Conservation (phyloP, 106 monocot species). For the Cymbidium sinense region DNA sequence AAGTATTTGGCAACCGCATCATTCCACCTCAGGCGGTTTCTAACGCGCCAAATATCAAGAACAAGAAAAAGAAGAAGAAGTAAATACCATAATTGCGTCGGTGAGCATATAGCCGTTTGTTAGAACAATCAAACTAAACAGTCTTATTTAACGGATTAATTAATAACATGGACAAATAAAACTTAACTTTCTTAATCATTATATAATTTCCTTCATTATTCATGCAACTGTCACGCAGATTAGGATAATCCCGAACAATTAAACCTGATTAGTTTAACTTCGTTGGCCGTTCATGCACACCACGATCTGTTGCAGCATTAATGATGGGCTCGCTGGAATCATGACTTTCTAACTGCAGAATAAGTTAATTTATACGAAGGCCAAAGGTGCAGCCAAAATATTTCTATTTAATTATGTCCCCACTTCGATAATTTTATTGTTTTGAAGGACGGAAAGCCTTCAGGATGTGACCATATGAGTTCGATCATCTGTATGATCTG, state of each 20-base stretch:
- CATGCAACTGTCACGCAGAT: not conserved
- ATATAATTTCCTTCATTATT: not conserved
- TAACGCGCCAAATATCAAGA: not conserved
- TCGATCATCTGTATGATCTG: not conserved
- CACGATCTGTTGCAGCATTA: no score
- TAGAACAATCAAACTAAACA: no score
- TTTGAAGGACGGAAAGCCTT: not conserved
- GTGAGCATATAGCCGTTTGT: not conserved
- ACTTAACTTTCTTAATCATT: not conserved
- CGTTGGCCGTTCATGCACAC: no score
- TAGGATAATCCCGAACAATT: not conserved
- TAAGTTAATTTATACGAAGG: no score
- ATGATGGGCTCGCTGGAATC: no score
- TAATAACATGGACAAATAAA: no score
- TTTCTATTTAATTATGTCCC: no score
- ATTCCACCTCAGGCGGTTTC: not conserved
- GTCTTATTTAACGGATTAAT: no score
- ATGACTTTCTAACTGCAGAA: no score
- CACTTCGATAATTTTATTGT: not conserved
- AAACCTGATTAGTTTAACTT: no score
- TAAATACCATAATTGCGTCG: not conserved
- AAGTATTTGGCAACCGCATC: not conserved
- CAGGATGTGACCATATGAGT: no score
- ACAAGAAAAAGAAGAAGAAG: not conserved
- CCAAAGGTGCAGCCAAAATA: no score